Conservation (phyloP, 2,329 filamentous ascomycete species). For the Cladosporium sp. region DNA sequence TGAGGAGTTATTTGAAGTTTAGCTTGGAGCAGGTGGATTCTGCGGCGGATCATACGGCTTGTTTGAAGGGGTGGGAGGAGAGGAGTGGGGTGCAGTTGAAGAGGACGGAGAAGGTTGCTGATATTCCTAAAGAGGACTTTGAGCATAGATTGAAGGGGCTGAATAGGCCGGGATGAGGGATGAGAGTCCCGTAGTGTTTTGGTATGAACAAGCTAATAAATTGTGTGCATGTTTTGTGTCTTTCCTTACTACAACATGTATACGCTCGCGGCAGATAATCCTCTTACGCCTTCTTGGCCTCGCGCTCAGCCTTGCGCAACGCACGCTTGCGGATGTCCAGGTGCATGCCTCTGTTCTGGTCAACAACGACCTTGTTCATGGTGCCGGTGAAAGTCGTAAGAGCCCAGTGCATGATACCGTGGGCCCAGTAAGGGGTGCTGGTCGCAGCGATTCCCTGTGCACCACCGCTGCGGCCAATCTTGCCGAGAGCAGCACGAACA, state of each 20-base stretch:
- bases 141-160: slow-evolving; percentile 26
- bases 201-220: background rate
- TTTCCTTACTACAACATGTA: too few relatives aligned
- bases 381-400: slow-evolving; percentile 58
- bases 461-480: slow-evolving; percentile 72
- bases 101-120: slow-evolving; percentile 24
- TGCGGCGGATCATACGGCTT: slow-evolving; percentile 32
- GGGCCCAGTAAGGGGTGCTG: slow-evolving; percentile 89
- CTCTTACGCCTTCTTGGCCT: slow-evolving; percentile 60
- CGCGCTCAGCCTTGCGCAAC: slow-evolving; percentile 75
- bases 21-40: slow-evolving; percentile 28
- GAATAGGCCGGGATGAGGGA: slow-evolving; percentile 14
- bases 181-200: background rate
- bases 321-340: slow-evolving; percentile 76
- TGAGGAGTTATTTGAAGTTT: slow-evolving; percentile 30
- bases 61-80: slow-evolving; percentile 34
- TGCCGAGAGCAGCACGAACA: slow-evolving; percentile 70
- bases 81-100: slow-evolving; percentile 31
- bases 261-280: too few relatives aligned
- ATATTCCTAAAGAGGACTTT: slow-evolving; percentile 24
- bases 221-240: background rate
- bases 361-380: slow-evolving; percentile 53
- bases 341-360: slow-evolving; percentile 67
- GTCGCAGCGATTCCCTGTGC: slow-evolving; percentile 76
- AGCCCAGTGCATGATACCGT: slow-evolving; percentile 82